Conservation (phyloP, 805 yeast genomes). For the Pichia ethanolica region DNA sequence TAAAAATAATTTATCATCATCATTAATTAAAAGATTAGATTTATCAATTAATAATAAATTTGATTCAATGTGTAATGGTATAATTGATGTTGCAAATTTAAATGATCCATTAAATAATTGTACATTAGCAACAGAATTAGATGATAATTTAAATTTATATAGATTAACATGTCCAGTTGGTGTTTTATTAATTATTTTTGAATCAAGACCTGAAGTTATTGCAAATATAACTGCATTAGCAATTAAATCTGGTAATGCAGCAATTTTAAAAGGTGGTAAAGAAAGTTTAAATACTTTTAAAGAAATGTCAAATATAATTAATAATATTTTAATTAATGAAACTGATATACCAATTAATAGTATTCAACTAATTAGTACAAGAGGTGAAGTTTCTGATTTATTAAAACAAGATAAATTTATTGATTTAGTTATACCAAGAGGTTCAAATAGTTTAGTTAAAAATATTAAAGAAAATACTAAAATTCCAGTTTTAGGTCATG, state of each 20-base stretch:
- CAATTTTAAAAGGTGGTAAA: conserved; percentile 95
- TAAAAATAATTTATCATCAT: conserved; percentile 50
- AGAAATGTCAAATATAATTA: conserved; percentile 69
- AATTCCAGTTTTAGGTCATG: conserved; percentile 97
- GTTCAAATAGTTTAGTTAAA: conserved; percentile 88
- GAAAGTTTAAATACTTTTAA: conserved; percentile 82
- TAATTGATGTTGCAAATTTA: conserved; percentile 80
- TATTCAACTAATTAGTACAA: conserved; percentile 78
- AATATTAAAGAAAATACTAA: conserved; percentile 81
- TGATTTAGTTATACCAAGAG: conserved; percentile 95
- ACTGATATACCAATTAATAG: conserved; percentile 77
- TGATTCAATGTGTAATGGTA: conserved; percentile 92
- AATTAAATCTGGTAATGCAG: conserved; percentile 93
- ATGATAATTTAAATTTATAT: conserved; percentile 78
- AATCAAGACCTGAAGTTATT: conserved; percentile 95
- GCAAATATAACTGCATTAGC: conserved; percentile 96
- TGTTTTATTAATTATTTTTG: conserved; percentile 85
- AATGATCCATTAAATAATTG: conserved; percentile 91
- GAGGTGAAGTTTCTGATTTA: conserved; percentile 84
- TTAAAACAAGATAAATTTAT: conserved; percentile 81
- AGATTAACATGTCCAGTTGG: conserved; percentile 93
- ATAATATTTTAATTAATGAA: conserved; percentile 41
- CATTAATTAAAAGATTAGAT: conserved; percentile 81
- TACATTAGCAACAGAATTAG: conserved; percentile 76
- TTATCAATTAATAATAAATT: conserved; percentile 75